Conservation (phyloP, 306 rosid species). For the Vachellia pachyceras region DNA sequence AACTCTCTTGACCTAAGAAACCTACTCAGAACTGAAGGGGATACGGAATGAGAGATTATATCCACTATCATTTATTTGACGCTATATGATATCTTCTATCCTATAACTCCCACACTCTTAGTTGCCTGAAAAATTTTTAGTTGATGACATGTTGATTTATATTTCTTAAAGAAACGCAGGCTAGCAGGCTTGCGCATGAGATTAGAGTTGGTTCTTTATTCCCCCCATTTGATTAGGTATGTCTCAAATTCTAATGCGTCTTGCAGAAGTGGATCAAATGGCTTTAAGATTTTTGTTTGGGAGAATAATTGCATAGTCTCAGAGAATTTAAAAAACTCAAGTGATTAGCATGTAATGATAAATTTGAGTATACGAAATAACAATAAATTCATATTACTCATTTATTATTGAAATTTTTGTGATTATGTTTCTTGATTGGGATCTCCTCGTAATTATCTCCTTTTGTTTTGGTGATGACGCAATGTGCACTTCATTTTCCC, state of each 20-base stretch:
- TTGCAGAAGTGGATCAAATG: not conserved
- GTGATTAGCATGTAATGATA: too few species aligned
- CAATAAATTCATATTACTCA: too few species aligned
- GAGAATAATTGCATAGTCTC: too few species aligned
- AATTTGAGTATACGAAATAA: too few species aligned
- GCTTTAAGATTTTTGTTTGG: not conserved
- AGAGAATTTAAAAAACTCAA: too few species aligned
- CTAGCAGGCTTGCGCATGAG: not conserved
- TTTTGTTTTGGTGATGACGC: not conserved
- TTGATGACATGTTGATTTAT: not conserved
- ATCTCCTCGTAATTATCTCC: too few species aligned
- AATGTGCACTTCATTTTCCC: not conserved
- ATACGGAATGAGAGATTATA: conserved; percentile 5
- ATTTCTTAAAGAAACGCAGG: not conserved
- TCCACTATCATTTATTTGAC: not conserved
- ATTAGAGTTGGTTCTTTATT: not conserved
- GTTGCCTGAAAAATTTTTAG: not conserved
- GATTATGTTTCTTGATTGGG: too few species aligned
- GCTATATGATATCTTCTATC: conserved; percentile 9
- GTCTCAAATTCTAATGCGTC: not conserved
- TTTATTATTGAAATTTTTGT: too few species aligned
- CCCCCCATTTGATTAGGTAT: not conserved
- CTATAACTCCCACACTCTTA: not conserved
- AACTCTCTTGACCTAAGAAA: not conserved
- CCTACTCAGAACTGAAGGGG: not conserved